phyloP scores from a whole-genome alignment of 2,329 filamentous ascomycete genomes.

The Lasiodiplodia gonubiensis region DNA sequence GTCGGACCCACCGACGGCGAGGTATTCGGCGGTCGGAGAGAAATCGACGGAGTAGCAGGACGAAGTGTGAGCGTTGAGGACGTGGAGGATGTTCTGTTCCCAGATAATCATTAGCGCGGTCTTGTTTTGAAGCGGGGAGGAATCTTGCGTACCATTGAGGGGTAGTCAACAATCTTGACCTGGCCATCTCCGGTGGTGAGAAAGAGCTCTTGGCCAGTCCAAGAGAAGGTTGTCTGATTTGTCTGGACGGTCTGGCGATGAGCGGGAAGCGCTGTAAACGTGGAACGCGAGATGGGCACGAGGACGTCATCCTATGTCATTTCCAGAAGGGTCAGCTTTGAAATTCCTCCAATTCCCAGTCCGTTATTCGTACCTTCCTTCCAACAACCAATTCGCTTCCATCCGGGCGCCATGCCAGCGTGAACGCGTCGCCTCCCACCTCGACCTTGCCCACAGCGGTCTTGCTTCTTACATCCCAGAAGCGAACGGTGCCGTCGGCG shows the following conservation, averaged over 20 bases:
- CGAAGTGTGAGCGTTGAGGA: conserved; percentile 74
- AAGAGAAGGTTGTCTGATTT: conserved; percentile 77
- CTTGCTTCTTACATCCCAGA: conserved; percentile 81
- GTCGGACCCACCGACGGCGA: conserved; percentile 78
- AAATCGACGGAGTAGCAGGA: conserved; percentile 72
- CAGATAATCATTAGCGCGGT: not conserved
- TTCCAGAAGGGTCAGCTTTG: not conserved
- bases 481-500: conserved; percentile 73
- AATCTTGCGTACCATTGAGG: conserved; percentile 45
- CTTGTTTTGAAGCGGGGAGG: conserved; percentile 33
- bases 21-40: conserved; percentile 71
- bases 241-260: conserved; percentile 69
- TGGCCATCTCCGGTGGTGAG: conserved; percentile 73
- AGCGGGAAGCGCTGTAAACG: conserved; percentile 61
- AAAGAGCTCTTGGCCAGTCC: conserved; percentile 73
- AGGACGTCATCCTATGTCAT: conserved; percentile 63
- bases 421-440: conserved; percentile 70
- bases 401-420: conserved; percentile 71
- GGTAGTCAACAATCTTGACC: conserved; percentile 64
- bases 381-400: conserved; percentile 74
- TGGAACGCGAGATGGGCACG: conserved; percentile 66
- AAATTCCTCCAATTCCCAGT: not conserved
- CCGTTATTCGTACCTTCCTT: conserved; percentile 64
- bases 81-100: conserved; percentile 54
- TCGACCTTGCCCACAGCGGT: conserved; percentile 72